A percentile compares a stretch with the other conserved stretches of the same genome.
Evolutionary conservation across 345 rosid genomes (phyloP).

Genomic region (Moricandia arvensis): DNA sequence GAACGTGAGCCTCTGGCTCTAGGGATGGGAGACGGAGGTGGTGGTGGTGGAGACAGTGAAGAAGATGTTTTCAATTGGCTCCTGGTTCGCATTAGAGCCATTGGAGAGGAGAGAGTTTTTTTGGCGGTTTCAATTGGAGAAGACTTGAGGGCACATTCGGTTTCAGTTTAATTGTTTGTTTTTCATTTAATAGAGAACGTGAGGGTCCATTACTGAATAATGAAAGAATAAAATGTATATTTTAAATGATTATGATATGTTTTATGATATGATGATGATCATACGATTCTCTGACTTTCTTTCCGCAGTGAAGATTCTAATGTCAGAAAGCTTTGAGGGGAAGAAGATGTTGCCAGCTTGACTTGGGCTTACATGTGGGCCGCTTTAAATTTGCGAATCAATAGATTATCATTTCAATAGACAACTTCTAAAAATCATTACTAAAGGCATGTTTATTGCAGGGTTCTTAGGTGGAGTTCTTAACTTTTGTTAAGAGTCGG

Average conservation of each 20-base stretch:
- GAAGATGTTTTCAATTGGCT: too few relatives aligned
- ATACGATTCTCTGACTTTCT: background rate
- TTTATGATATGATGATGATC: background rate
- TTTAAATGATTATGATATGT: background rate
- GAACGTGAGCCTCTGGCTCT: conserved; percentile 71
- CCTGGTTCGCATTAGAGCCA: too few relatives aligned
- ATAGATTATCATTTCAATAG: background rate
- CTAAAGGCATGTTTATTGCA: background rate
- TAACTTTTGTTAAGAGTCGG: too few relatives aligned
- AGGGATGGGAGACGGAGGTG: conserved; percentile 80
- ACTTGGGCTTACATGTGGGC: conserved; percentile 17
- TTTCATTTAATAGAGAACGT: conserved; percentile 7
- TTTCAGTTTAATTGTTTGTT: background rate
- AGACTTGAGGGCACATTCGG: conserved; percentile 5
- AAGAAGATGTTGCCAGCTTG: background rate
- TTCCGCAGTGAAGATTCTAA: background rate
- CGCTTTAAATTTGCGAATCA: background rate
- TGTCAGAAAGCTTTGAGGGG: background rate
- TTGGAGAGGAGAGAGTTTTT: background rate
- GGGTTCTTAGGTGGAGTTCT: too few relatives aligned
- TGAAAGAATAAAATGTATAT: background rate
- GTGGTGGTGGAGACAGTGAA: conserved; percentile 55
- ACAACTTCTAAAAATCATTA: too few relatives aligned
- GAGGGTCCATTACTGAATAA: conserved; percentile 33
- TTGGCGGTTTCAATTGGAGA: background rate